A percentile compares a stretch with the other conserved stretches of the same genome.
Conservation (phyloP, 2,329 filamentous ascomycete genomes). For the Reticulascus tulasneorum region DNA sequence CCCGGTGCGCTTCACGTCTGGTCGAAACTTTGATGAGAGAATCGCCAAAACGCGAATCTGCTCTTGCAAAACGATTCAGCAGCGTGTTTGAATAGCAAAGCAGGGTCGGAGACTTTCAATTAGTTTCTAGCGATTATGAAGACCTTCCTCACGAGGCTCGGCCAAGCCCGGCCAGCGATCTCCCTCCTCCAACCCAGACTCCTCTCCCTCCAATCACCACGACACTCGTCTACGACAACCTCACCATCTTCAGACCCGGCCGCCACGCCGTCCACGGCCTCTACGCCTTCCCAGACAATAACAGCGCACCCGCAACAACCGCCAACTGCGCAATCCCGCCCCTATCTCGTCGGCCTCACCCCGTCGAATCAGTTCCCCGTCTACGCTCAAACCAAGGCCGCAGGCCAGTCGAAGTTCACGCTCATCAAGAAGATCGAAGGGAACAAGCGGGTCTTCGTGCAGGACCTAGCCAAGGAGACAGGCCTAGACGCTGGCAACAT, state of each 20-base stretch:
- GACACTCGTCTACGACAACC: conserved; percentile 8
- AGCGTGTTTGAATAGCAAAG: too few species aligned
- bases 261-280: conserved; percentile 1
- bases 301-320: conserved; percentile 17
- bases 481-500: conserved; percentile 52
- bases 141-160: neutral
- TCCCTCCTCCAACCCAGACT: conserved; percentile 2
- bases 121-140: too few species aligned
- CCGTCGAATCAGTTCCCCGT: conserved; percentile 68
- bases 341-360: conserved; percentile 72
- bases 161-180: conserved; percentile 1
- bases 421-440: conserved; percentile 77
- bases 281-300: conserved; percentile 11
- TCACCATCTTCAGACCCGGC: conserved; percentile 2
- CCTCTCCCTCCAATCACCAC: conserved; percentile 3
- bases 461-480: conserved; percentile 59
- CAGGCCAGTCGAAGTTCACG: conserved; percentile 72
- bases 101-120: too few species aligned
- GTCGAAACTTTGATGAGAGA: conserved; percentile 13
- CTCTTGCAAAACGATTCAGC: too few species aligned
- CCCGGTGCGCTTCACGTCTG: conserved; percentile 10
- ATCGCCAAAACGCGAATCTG: too few species aligned
- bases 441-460: conserved; percentile 57
- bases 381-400: conserved; percentile 69
- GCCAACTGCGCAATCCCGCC: conserved; percentile 40